Percentiles rank a stretch among this genome's conserved stretches.
phyloP scores from a whole-genome alignment of 2,329 filamentous ascomycete genomes.

The Nannizziopsis barbatae region DNA sequence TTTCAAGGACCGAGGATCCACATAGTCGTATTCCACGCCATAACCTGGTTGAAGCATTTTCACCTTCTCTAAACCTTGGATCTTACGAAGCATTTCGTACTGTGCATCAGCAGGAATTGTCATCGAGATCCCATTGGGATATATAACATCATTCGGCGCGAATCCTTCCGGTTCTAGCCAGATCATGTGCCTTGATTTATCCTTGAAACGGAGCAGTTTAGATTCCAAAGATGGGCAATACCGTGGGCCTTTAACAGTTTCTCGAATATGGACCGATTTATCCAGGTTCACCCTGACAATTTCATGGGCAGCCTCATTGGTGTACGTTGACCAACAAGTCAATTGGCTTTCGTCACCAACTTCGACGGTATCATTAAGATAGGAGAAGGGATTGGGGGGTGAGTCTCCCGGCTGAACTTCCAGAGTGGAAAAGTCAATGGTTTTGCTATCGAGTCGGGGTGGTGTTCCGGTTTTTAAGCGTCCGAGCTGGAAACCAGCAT shows the following conservation, averaged over 20 bases:
- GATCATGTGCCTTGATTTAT: constrained; percentile 73
- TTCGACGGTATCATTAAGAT: constrained; percentile 65
- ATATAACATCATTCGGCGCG: constrained; percentile 68
- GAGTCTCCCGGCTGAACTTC: constrained; percentile 70
- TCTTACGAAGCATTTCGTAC: constrained; percentile 69
- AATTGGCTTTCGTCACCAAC: constrained; percentile 63
- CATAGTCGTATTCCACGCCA: constrained; percentile 96
- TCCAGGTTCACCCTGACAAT: constrained; percentile 83
- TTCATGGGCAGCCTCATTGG: constrained; percentile 69
- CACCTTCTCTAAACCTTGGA: constrained; percentile 77
- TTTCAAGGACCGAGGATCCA: constrained; percentile 78
- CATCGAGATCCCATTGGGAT: constrained; percentile 96
- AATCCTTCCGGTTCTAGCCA: constrained; percentile 98
- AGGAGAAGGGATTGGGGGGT: constrained; percentile 82
- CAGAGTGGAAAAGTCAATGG: constrained; percentile 65
- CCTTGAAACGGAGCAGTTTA: constrained; percentile 77
- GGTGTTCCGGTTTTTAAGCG: constrained; percentile 93
- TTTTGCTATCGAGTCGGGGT: constrained; percentile 67
- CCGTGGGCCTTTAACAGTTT: constrained; percentile 83
- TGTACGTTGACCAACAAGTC: constrained; percentile 76
- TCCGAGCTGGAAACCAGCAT: constrained; percentile 80
- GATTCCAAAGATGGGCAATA: constrained; percentile 95
- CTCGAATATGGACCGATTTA: constrained; percentile 90
- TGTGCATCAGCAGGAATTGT: constrained; percentile 85
- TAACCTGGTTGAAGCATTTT: constrained; percentile 92